phyloP scores from a whole-genome alignment of 352 stramenopile genomes.

The Phytopythium chamaehyphon region DNA sequence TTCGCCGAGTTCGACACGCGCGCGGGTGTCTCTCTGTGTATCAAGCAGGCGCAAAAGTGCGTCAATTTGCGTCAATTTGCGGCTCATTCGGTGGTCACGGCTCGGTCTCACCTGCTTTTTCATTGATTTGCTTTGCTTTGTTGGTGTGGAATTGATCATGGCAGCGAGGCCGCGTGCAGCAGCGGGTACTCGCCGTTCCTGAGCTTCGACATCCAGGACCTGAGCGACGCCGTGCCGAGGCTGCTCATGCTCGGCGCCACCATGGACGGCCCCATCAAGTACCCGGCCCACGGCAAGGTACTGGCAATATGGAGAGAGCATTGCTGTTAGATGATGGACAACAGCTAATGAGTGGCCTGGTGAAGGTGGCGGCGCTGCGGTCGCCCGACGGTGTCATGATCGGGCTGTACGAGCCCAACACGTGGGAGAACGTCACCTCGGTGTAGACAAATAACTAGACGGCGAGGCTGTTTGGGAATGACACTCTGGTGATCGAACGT shows the following conservation, averaged over 20 bases:
- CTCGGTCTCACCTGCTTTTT: too few species aligned
- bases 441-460: conserved; percentile 6
- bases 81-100: neutral
- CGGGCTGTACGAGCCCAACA: conserved; percentile 88
- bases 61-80: neutral
- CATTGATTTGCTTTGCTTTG: too few species aligned
- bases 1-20: conserved; percentile 80
- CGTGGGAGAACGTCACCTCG: conserved; percentile 82
- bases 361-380: conserved; percentile 71
- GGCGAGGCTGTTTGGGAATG: too few species aligned
- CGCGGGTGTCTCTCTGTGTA: conserved; percentile 58
- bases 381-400: conserved; percentile 92
- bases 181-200: conserved; percentile 88
- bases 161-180: conserved; percentile 75
- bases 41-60: conserved; percentile 80
- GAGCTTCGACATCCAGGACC: conserved; percentile 89
- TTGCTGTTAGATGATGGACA: too few species aligned
- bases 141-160: neutral
- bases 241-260: conserved; percentile 84
- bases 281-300: conserved; percentile 87
- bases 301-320: too few species aligned
- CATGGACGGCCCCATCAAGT: conserved; percentile 92
- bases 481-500: too few species aligned
- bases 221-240: conserved; percentile 82
- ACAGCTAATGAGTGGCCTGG: conserved; percentile 2